Conservation (phyloP, 257 asterid species). For the Buddleja alternifolia region DNA sequence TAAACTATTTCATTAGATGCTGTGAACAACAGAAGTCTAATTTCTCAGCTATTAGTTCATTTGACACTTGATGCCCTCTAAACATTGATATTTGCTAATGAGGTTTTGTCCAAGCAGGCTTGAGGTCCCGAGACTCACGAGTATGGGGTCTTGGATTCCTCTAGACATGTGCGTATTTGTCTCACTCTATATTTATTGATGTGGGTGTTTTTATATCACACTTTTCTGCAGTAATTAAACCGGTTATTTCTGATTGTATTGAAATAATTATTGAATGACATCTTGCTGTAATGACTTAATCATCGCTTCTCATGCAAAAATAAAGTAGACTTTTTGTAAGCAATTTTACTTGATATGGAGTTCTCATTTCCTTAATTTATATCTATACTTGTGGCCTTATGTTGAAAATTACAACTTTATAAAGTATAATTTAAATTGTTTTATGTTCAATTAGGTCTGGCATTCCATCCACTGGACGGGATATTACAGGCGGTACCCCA, state of each 20-base stretch:
- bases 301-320: too few relatives aligned
- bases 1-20: not conserved
- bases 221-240: too few relatives aligned
- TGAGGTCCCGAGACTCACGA: too few relatives aligned
- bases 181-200: too few relatives aligned
- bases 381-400: not conserved
- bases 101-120: too few relatives aligned
- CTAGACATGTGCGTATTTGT: too few relatives aligned
- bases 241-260: too few relatives aligned
- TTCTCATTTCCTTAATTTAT: not conserved
- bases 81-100: not conserved
- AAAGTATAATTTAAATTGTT: constrained; percentile 11
- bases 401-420: not conserved
- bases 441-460: constrained; percentile 59
- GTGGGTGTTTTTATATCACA: too few relatives aligned
- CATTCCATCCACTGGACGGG: constrained; percentile 96
- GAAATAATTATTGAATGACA: too few relatives aligned
- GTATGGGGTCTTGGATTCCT: too few relatives aligned
- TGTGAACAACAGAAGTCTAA: not conserved
- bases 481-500: constrained; percentile 91
- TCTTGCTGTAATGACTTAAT: too few relatives aligned
- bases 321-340: not conserved
- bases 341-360: not conserved
- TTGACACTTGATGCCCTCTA: not conserved
- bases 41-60: not conserved